These are phyloP conservation scores for Arabis alpina DNA, from an alignment of 345 rosid genomes.

Conservation along the genomic window DNA sequence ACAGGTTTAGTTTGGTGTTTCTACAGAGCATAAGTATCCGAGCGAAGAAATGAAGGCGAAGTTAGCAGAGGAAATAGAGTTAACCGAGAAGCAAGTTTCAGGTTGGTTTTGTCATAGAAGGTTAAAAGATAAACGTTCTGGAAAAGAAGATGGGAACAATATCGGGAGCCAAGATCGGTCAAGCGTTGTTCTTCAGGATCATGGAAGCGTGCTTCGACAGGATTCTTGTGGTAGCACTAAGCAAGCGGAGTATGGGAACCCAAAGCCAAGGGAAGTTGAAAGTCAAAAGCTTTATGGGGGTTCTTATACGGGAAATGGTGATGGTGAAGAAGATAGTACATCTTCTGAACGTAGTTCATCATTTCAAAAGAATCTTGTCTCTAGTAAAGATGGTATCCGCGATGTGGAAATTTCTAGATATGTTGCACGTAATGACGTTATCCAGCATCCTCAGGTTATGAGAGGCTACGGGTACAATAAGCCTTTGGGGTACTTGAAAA, in stretches of 20 bases:
- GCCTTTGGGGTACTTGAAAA: conserved; percentile 87
- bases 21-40: conserved; percentile 78
- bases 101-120: conserved; percentile 99
- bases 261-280: conserved; percentile 84
- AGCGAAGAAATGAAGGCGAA: conserved; percentile 76
- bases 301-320: conserved; percentile 47
- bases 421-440: conserved; percentile 44
- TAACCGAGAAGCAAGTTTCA: conserved; percentile 94
- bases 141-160: conserved; percentile 58
- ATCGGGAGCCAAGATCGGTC: conserved; percentile 83
- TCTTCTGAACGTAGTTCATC: conserved; percentile 77
- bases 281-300: conserved; percentile 65
- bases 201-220: conserved; percentile 77
- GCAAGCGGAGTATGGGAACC: conserved; percentile 62
- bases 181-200: conserved; percentile 82
- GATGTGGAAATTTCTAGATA: conserved; percentile 49
- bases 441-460: conserved; percentile 41
- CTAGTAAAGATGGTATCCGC: conserved; percentile 47
- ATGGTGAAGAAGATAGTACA: conserved; percentile 66
- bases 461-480: conserved; percentile 53
- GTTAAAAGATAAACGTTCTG: conserved; percentile 73
- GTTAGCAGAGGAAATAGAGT: conserved; percentile 66
- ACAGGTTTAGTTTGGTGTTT: conserved; percentile 21
- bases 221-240: conserved; percentile 98
- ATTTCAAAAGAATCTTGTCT: conserved; percentile 56